Percentiles rank a stretch among this genome's conserved stretches.
Evolutionary conservation across 179 eudicot species (phyloP).

Genomic region (Corrigiola litoralis): DNA sequence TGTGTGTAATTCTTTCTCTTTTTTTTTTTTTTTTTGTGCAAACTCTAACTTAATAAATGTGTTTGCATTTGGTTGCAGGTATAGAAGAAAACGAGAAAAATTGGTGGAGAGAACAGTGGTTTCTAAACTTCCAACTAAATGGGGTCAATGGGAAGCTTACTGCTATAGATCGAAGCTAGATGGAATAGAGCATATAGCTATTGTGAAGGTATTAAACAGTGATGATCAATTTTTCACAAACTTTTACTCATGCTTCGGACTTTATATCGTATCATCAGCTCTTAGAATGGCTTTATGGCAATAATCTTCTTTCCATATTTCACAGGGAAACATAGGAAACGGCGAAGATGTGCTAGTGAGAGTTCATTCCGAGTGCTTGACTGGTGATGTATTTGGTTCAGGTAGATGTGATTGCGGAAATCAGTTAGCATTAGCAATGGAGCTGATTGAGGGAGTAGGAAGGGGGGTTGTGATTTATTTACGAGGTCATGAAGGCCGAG

Average conservation of each 20-base stretch:
- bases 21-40: not conserved
- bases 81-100: conserved; percentile 80
- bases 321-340: conserved; percentile 70
- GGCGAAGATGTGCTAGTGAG: conserved; percentile 79
- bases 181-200: conserved; percentile 70
- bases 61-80: conserved; percentile 36
- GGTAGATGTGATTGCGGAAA: conserved; percentile 87
- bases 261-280: too few relatives aligned
- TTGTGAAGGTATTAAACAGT: conserved; percentile 49
- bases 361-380: conserved; percentile 94
- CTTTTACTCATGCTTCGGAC: too few relatives aligned
- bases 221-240: not conserved
- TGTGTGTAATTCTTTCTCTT: not conserved
- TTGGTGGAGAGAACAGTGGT: conserved; percentile 69
- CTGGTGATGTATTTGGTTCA: conserved; percentile 94
- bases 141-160: conserved; percentile 70
- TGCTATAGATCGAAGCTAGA: conserved; percentile 70
- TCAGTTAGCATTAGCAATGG: conserved; percentile 79
- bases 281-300: not conserved
- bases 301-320: not conserved
- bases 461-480: conserved; percentile 79
- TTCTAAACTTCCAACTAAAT: conserved; percentile 69
- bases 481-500: conserved; percentile 93
- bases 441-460: conserved; percentile 69
- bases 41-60: not conserved